phyloP scores from a whole-genome alignment of 805 yeast genomes.

The Vanderwaltozyma tropicalis region DNA sequence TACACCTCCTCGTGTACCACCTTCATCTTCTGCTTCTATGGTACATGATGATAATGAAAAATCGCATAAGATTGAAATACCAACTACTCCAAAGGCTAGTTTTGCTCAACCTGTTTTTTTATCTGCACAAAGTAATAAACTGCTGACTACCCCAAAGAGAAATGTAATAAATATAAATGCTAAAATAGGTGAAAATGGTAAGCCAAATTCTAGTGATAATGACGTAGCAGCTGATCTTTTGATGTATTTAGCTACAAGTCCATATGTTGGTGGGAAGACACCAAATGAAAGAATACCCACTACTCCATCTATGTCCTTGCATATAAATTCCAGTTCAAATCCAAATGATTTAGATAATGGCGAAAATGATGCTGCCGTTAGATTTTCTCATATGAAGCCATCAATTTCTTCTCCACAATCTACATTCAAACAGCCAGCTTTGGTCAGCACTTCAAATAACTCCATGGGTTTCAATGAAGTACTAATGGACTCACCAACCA shows the following conservation, averaged over 20 bases:
- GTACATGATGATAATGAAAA: not conserved
- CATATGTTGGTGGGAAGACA: conserved; percentile 10
- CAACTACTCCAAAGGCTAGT: conserved; percentile 5
- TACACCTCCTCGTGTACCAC: conserved; percentile 4
- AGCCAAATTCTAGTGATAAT: conserved; percentile 7
- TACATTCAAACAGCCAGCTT: conserved; percentile 20
- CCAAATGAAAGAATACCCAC: conserved; percentile 13
- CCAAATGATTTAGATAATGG: not conserved
- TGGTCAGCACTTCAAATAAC: conserved; percentile 2
- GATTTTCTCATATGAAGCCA: conserved; percentile 23
- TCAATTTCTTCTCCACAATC: conserved; percentile 24
- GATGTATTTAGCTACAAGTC: conserved; percentile 30
- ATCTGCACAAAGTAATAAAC: not conserved
- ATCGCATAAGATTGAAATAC: conserved; percentile 1
- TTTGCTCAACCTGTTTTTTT: not conserved
- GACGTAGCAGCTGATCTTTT: conserved; percentile 29
- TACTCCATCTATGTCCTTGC: conserved; percentile 16
- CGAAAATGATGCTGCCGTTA: conserved; percentile 14
- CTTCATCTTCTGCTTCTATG: conserved; percentile 1
- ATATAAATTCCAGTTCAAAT: not conserved
- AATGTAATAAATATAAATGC: not conserved
- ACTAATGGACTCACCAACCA: conserved; percentile 22
- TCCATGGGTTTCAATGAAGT: conserved; percentile 9
- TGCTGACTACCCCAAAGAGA: conserved; percentile 9
- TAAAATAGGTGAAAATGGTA: not conserved